phyloP scores from a whole-genome alignment of 768 basidiomycete genomes.

The Polyporus arcularius region DNA sequence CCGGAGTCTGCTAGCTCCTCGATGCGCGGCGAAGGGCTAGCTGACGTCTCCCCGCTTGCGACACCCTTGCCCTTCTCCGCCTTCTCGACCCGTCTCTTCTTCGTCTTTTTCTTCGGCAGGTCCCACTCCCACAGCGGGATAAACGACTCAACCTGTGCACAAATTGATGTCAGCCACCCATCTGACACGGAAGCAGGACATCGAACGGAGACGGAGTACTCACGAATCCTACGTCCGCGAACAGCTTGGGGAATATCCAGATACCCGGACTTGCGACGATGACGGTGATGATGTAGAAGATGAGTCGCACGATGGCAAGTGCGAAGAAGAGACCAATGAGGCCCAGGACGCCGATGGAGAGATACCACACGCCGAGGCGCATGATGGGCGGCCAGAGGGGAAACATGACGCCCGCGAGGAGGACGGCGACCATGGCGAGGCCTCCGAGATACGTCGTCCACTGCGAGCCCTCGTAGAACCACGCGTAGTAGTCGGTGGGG shows the following conservation, averaged over 20 bases:
- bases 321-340: conserved; percentile 89
- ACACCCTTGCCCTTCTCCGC: conserved; percentile 45
- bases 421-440: conserved; percentile 85
- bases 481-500: conserved; percentile 87
- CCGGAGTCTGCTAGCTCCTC: conserved; percentile 26
- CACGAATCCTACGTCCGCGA: conserved; percentile 98
- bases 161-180: background rate
- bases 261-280: conserved; percentile 87
- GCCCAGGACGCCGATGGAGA: conserved; percentile 85
- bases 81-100: conserved; percentile 66
- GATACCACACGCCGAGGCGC: conserved; percentile 94
- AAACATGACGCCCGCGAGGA: conserved; percentile 98
- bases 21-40: conserved; percentile 18
- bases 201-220: conserved; percentile 37
- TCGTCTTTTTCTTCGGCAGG: conserved; percentile 65
- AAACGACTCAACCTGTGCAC: conserved; percentile 89
- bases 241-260: conserved; percentile 98
- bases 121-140: conserved; percentile 99
- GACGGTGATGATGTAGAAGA: conserved; percentile 93
- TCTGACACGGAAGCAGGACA: too few species aligned
- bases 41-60: conserved; percentile 21
- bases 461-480: conserved; percentile 96
- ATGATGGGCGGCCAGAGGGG: conserved; percentile 95
- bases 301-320: conserved; percentile 85
- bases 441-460: conserved; percentile 93